Conservation (phyloP, 164 flowering plant species). For the Buxus sempervirens region DNA sequence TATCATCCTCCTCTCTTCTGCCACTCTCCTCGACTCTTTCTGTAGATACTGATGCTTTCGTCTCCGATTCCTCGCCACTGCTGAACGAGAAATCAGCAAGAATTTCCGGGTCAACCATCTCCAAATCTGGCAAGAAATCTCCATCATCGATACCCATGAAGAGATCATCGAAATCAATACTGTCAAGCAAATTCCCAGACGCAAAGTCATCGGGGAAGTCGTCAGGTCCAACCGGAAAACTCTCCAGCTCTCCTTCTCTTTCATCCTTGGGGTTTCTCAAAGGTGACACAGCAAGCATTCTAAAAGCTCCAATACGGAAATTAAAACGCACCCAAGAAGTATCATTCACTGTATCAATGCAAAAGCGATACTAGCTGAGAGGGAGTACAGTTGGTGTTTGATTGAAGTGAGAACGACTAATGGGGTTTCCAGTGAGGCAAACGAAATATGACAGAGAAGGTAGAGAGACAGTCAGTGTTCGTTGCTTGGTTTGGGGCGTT, state of each 20-base stretch:
- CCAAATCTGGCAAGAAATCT: constrained; percentile 75
- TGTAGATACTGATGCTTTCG: constrained; percentile 13
- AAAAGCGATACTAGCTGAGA: background rate
- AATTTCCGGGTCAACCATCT: constrained; percentile 81
- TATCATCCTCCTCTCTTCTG: constrained; percentile 31
- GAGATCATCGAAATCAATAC: constrained; percentile 76
- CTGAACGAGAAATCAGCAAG: constrained; percentile 62
- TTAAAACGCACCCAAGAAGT: background rate
- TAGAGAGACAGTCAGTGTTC: background rate
- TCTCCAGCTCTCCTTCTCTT: constrained; percentile 41
- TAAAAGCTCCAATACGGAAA: constrained; percentile 19
- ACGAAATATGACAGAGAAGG: background rate
- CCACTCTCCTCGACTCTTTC: constrained; percentile 16
- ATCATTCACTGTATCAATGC: background rate
- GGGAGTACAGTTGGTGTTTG: background rate
- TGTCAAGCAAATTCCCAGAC: constrained; percentile 53
- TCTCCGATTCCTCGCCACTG: constrained; percentile 54
- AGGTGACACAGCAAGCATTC: constrained; percentile 71
- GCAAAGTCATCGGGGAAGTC: constrained; percentile 46
- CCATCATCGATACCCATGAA: constrained; percentile 56
- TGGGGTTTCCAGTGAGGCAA: background rate
- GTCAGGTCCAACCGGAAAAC: constrained; percentile 26
- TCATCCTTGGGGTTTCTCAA: constrained; percentile 43
- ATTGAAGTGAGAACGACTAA: background rate
- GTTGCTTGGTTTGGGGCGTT: background rate